Evolutionary conservation across 305 asterid species (phyloP), one percentile per base, ranked within the genome.

Genomic region (Plantago coronopus): DNA sequence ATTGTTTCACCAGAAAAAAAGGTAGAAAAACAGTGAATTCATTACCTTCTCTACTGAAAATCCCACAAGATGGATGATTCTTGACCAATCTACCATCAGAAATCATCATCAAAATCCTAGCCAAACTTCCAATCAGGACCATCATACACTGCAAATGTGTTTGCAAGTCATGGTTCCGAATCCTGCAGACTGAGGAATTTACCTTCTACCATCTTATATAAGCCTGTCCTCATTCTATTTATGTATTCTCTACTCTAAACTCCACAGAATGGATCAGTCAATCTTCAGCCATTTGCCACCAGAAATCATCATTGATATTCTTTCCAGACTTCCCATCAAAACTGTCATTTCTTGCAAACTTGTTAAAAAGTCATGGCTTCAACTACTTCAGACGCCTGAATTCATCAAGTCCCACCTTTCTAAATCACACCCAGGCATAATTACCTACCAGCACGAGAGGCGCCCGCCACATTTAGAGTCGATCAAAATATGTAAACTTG

Each of bases 321-420:
- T 83, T 7, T 55, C 74, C 16, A 73, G 83, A 56, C 67, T 80
- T 57, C 82, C 83, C 0, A 4, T 58, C 17, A 56, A 17, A 54
- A 40, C 57, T 45, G 54, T 78, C 54, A 3, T 55, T 31, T 15
- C 11, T 5, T 47, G 55, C 54, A 18, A 49, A 18, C 53, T 60
- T 5, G 78, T 74, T 16, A 46, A 74, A 72, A 72, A 66, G 69
- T 7, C 23, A 12, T 74, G 67, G 76, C 46, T 16, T 0, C 17
- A 9, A 3, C 31, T 74, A 21, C 8, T 72, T 29, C 59, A 60
- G 7, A 40, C 64, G 3, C 68, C 54, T 22, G 69, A 74, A 27
- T 72, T 74, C 12, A 51, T 66, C 27, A 23, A 23, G 8, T 19
- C 61, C 15, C 72, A 71, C 61, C 57, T 49, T 7, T 51, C 62